These are phyloP conservation scores for Trichophyton benhamiae DNA, from an alignment of 2,329 filamentous ascomycete species.

Conservation along the genomic window DNA sequence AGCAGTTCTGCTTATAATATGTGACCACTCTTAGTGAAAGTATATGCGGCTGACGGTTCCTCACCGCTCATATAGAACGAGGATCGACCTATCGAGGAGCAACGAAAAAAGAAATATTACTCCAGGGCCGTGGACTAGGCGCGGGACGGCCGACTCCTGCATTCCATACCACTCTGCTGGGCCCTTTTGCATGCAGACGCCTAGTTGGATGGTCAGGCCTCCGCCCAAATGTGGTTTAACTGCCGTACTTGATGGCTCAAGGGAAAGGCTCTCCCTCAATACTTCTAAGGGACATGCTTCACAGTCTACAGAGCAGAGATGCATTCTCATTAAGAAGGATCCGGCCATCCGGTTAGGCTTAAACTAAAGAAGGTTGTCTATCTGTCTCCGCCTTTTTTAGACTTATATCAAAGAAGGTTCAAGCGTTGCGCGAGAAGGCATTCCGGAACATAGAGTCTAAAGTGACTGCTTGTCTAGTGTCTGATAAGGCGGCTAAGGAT, in stretches of 20 bases:
- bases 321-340: not conserved
- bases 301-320: not conserved
- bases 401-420: not conserved
- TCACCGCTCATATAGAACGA: constrained; percentile 3
- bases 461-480: not conserved
- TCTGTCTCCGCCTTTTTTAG: not conserved
- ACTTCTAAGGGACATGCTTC: not conserved
- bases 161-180: not conserved
- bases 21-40: not conserved
- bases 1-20: not conserved
- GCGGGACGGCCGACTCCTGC: not conserved
- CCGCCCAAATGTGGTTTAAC: not conserved
- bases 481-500: not conserved
- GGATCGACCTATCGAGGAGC: not conserved
- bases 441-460: not conserved
- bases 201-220: not conserved
- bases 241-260: not conserved
- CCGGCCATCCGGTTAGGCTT: not conserved
- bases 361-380: not conserved
- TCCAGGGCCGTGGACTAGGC: not conserved
- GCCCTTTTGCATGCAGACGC: not conserved
- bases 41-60: not conserved
- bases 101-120: constrained; percentile 3
- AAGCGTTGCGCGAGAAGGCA: not conserved
- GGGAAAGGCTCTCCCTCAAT: not conserved